A percentile compares a stretch with the other conserved stretches of the same genome.
These are phyloP conservation scores for Lachancea thermotolerans DNA, from an alignment of 805 yeast genomes.

Conservation along the genomic window DNA sequence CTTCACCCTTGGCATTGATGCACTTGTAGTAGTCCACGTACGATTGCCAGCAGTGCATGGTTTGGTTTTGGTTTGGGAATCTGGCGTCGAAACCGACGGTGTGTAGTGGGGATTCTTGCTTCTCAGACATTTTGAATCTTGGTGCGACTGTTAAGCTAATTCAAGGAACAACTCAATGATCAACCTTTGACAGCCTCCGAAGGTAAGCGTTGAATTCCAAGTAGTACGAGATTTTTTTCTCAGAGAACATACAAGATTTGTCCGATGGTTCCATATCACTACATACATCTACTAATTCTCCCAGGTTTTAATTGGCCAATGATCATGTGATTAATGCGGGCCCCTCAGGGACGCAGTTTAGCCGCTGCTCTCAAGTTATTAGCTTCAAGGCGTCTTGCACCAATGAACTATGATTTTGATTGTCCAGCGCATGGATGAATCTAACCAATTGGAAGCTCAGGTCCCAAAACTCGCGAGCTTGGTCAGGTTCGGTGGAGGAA, in stretches of 20 bases:
- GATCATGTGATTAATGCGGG: neutral
- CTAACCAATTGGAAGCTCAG: conserved; percentile 31
- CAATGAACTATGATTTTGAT: conserved; percentile 20
- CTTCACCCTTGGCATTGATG: conserved; percentile 94
- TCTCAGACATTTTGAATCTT: conserved; percentile 11
- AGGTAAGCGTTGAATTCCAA: too few species aligned
- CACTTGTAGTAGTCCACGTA: conserved; percentile 98
- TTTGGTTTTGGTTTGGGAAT: conserved; percentile 96
- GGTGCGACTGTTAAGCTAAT: too few species aligned
- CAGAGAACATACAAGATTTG: neutral
- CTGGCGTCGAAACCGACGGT: conserved; percentile 83
- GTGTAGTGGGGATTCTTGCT: conserved; percentile 41
- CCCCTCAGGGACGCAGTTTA: neutral
- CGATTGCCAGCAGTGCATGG: conserved; percentile 97
- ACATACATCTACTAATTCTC: neutral
- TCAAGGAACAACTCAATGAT: neutral
- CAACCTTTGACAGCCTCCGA: too few species aligned
- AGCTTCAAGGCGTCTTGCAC: conserved; percentile 22
- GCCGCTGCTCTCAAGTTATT: conserved; percentile 6
- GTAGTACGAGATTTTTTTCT: neutral
- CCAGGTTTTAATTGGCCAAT: conserved; percentile 11
- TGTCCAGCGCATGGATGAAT: conserved; percentile 26
- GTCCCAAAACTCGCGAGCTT: conserved; percentile 31
- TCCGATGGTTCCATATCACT: neutral
- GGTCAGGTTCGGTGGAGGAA: conserved; percentile 14